Evolutionary conservation across 1,284 basidiomycete genomes (phyloP), one percentile per base, ranked within the genome.

Genomic region (Microbotryomycetes sp.): DNA sequence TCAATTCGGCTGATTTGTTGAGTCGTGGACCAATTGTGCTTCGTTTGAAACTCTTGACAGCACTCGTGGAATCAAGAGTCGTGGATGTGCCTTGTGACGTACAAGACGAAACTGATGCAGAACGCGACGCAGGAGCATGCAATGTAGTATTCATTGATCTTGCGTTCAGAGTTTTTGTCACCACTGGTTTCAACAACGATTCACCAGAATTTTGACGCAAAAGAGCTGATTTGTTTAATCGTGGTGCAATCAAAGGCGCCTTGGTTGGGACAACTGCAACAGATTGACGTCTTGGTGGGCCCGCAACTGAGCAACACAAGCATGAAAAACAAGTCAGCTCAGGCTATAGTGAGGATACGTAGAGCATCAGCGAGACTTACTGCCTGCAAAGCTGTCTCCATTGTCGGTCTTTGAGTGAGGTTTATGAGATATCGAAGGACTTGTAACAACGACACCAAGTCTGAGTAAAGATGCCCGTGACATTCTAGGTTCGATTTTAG

Each of bases 151-250:
- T n/a, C n/a, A n/a, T 42, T 42, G 36, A 42, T 9, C 19, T 42
- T 42, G 36, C 19, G 36, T 42, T 42, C 36, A 9, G 36, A 19
- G 36, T 9, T 19, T 19, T 42, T 19, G 9, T 19, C 36, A 19
- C 19, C 36, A 31, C 14, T 15, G 51, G 12, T 19, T 47, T 3
- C 23, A 48, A 19, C 22, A 28, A 14, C 9, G 48, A 15, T 3
- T 26, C 19, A 15, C 54, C 58, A 19, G 25, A 16, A 28, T 25
- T n/a, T 15, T 54, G 51, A 16, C 88, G 80, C 57, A 89, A 74
- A n/a, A 84, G 76, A 2, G 87, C 86, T 66, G 85, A 88, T 74
- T 81, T 83, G 74, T 89, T 89, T 59, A 80, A 81, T 54, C 86
- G 79, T 6, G 87, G 87, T 2, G 77, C 75, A 64, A 88, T 86